A percentile compares a stretch with the other conserved stretches of the same genome.
phyloP scores from a whole-genome alignment of 495 filamentous ascomycete genomes.

The Pyrenopolyporus hunteri region DNA sequence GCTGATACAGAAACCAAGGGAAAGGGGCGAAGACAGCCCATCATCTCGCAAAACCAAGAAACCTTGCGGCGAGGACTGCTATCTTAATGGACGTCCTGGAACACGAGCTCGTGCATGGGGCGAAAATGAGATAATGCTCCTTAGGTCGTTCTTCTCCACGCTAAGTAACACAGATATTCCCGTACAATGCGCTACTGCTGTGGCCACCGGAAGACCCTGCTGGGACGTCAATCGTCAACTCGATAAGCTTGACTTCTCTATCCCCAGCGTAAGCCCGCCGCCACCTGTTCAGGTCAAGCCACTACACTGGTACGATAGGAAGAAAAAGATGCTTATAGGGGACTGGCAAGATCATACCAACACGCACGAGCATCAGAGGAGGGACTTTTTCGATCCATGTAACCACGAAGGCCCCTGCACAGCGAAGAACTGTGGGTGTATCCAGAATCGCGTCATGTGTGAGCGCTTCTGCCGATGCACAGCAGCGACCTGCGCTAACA shows the following conservation, averaged over 20 bases:
- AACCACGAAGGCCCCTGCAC: slow-evolving; percentile 56
- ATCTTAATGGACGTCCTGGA: slow-evolving; percentile 42
- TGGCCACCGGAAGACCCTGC: slow-evolving; percentile 53
- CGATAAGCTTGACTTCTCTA: slow-evolving; percentile 44
- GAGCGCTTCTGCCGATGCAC: slow-evolving; percentile 71
- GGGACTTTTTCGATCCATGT: slow-evolving; percentile 51
- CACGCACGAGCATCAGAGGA: slow-evolving; percentile 51
- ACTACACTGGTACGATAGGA: slow-evolving; percentile 55
- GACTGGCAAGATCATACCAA: slow-evolving; percentile 56
- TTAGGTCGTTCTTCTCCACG: slow-evolving; percentile 46
- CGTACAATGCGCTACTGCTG: slow-evolving; percentile 50
- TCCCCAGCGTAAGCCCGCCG: slow-evolving; percentile 33
- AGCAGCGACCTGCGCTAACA: slow-evolving; percentile 61
- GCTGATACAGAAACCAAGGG: slow-evolving; percentile 23
- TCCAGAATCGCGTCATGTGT: slow-evolving; percentile 61
- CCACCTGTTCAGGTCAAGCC: slow-evolving; percentile 44
- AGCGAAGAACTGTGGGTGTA: slow-evolving; percentile 60
- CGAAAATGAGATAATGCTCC: slow-evolving; percentile 47
- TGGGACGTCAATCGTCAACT: slow-evolving; percentile 58
- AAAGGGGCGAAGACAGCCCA: slow-evolving; percentile 11
- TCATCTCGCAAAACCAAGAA: slow-evolving; percentile 10
- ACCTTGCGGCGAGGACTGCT: slow-evolving; percentile 53
- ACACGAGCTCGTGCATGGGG: slow-evolving; percentile 45
- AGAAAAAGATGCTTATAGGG: slow-evolving; percentile 52
- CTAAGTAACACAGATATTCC: slow-evolving; percentile 46